These are phyloP conservation scores for Xylaria sp. DNA, from an alignment of 495 filamentous ascomycete species.

Conservation along the genomic window DNA sequence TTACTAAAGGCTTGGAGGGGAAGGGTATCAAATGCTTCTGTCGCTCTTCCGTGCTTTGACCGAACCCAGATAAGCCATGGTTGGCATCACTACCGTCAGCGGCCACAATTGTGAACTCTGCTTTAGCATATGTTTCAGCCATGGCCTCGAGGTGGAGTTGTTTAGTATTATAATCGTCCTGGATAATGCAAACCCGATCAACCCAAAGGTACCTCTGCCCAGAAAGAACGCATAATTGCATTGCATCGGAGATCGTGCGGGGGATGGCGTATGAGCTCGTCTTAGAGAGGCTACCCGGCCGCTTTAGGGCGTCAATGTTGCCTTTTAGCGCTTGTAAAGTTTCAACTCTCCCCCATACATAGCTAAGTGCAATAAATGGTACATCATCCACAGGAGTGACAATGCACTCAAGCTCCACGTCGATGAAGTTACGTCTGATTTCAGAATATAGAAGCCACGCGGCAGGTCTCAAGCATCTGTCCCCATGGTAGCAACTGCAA, in stretches of 20 bases:
- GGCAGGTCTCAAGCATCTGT: neutral
- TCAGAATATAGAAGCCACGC: neutral
- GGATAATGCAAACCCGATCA: slow-evolving; percentile 48
- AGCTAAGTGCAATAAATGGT: slow-evolving; percentile 2
- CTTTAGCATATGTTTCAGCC: slow-evolving; percentile 37
- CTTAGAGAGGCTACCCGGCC: neutral
- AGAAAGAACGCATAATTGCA: slow-evolving; percentile 30
- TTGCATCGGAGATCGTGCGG: slow-evolving; percentile 35
- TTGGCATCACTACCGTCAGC: slow-evolving; percentile 7
- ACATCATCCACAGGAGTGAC: neutral
- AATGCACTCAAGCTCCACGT: neutral
- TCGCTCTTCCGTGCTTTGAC: neutral
- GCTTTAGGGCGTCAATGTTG: neutral
- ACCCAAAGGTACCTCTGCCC: slow-evolving; percentile 47
- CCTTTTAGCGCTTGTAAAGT: neutral
- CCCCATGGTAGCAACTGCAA: neutral
- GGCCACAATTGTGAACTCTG: slow-evolving; percentile 45
- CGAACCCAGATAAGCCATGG: neutral
- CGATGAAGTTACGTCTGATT: neutral
- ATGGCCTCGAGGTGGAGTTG: slow-evolving; percentile 40
- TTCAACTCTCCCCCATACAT: neutral
- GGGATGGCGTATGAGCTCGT: neutral
- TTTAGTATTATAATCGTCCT: slow-evolving; percentile 39
- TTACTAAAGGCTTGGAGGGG: neutral
- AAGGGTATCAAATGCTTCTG: slow-evolving; percentile 10